Evolutionary conservation across 148 eudicot species (phyloP).

Genomic region (Silene uniflora): DNA sequence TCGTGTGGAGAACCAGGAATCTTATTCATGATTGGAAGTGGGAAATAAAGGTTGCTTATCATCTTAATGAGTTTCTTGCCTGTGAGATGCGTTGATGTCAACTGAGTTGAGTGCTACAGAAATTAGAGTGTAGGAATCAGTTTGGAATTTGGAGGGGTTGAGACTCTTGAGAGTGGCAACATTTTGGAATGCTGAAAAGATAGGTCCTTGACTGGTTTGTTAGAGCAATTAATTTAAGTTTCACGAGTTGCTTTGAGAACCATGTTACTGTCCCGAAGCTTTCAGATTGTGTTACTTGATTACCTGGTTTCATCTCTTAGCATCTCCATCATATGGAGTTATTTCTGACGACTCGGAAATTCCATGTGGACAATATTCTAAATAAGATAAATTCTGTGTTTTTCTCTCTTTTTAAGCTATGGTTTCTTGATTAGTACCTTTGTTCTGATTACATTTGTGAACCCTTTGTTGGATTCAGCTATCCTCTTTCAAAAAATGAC

Average conservation of each 20-base stretch:
- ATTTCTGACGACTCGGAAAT: too few relatives aligned
- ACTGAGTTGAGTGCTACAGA: background rate
- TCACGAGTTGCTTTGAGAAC: background rate
- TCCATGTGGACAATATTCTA: background rate
- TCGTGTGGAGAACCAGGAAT: background rate
- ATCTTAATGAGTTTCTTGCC: background rate
- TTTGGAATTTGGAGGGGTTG: background rate
- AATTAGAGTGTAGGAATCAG: background rate
- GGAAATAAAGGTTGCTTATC: background rate
- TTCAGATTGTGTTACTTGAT: too few relatives aligned
- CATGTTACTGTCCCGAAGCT: background rate
- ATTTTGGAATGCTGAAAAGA: background rate
- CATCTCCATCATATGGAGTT: too few relatives aligned
- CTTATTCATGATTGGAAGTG: background rate
- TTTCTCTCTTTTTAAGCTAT: background rate
- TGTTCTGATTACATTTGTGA: background rate
- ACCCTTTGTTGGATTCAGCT: background rate
- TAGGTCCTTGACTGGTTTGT: background rate
- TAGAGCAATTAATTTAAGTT: background rate
- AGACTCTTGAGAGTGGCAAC: background rate
- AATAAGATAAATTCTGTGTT: background rate
- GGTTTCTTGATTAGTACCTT: background rate
- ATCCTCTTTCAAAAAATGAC: conserved; percentile 8
- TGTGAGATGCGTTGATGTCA: background rate
- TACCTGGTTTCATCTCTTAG: too few relatives aligned